Evolutionary conservation across 106 monocot species (phyloP).

Genomic region (Amphibolis antarctica): DNA sequence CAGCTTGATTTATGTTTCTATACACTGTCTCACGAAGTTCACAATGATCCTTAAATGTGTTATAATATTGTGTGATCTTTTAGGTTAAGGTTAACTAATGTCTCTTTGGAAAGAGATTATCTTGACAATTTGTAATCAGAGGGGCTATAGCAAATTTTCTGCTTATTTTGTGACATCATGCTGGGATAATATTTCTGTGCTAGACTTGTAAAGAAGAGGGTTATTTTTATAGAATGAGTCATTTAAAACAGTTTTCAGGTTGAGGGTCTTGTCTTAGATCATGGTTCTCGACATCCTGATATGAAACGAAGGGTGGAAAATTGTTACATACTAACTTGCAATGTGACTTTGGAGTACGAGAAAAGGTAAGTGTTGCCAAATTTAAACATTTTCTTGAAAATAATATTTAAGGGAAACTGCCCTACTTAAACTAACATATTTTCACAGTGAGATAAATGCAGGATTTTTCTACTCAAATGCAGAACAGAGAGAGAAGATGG

Average conservation of each 20-base stretch:
- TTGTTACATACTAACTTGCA: constrained; percentile 93
- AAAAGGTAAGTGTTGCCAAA: constrained; percentile 46
- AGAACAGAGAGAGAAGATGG: constrained; percentile 97
- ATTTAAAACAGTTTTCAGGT: constrained; percentile 32
- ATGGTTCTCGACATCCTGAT: constrained; percentile 96
- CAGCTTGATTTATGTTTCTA: too few relatives aligned
- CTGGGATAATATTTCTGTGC: too few relatives aligned
- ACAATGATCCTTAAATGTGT: too few relatives aligned
- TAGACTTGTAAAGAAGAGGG: neutral
- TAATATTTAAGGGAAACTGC: neutral
- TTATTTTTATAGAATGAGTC: neutral
- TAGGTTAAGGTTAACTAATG: too few relatives aligned
- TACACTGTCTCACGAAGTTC: too few relatives aligned
- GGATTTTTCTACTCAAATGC: constrained; percentile 99
- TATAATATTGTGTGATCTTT: too few relatives aligned
- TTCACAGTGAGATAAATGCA: constrained; percentile 91
- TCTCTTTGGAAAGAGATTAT: too few relatives aligned
- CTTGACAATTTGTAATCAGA: too few relatives aligned
- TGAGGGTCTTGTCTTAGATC: constrained; percentile 97
- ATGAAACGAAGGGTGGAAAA: constrained; percentile 92
- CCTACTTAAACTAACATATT: constrained; percentile 4
- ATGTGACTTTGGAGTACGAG: constrained; percentile 94
- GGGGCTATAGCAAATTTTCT: too few relatives aligned
- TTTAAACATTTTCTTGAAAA: neutral
- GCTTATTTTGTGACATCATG: too few relatives aligned